Base-by-base conservation (phyloP, 176 grass and related monocot species). In the Oryza coarctata region DNA sequence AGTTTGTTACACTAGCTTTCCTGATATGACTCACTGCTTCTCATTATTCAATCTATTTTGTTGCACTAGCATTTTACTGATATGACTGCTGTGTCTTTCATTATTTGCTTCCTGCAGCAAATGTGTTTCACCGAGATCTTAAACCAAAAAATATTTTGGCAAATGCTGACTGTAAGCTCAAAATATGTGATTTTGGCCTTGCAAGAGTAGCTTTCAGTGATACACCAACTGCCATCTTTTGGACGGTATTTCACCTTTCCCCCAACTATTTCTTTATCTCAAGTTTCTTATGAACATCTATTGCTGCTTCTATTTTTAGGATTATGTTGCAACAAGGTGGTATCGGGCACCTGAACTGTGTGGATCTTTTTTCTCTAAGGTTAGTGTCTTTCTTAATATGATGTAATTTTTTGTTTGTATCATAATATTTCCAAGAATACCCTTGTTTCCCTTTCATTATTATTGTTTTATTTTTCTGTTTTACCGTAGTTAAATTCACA, bases 301-400 rank as follows among this genome's bases (percentile, higher is more conserved):
- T 31, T 25, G 6, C 52, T 25, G 6, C 52, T 57, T 66, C 9
- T 74, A 10, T 38, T 72, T 75, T 86, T 73, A 92, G 90, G 92
- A 94, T 78, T 94, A 94, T 85, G 89, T 94, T 87, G 92, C 89
- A 76, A 94, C 92, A 57, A 88, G 92, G 60, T 94, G 92, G 92
- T 94, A 94, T 66, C 81, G 92, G 13, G 89, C 92, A 63, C 92
- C 92, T 49, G 92, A 94, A 50, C 75, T 94, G 7, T 94, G 92
- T 50, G 92, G 92, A 28, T 94, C 92, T 5, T 94, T 94, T 71
- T 94, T 89, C 70, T 94, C 92, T 3, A 91, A 91, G 90, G 86
- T 92, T 74, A 15, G 77, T 72, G 15, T 17, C 9, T 26, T 67
- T n/a, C 14, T 83, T 22, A 68, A 38, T 78, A 27, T 85, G 6